Conservation (phyloP, 2,329 filamentous ascomycete genomes). For the Aspergillus latus region DNA sequence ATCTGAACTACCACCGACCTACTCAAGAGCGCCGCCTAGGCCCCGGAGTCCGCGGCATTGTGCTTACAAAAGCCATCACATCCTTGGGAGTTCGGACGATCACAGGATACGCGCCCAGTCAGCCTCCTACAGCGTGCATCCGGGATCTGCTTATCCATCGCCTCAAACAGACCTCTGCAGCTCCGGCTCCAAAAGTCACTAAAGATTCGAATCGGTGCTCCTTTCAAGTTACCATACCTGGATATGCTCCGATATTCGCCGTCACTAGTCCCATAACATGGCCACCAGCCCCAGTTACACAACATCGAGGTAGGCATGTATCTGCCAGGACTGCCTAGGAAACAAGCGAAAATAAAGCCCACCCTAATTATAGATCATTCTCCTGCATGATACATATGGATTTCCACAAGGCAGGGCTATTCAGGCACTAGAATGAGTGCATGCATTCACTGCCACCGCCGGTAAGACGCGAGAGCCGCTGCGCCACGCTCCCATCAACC, state of each 20-base stretch:
- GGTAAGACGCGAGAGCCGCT: slow-evolving; percentile 11
- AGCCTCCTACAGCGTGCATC: neutral
- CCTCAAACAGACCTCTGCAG: neutral
- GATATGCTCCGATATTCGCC: neutral
- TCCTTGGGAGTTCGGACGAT: neutral
- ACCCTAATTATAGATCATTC: slow-evolving; percentile 10
- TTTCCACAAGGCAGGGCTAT: neutral
- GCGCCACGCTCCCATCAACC: slow-evolving; percentile 4
- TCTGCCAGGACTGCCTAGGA: neutral
- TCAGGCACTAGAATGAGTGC: neutral
- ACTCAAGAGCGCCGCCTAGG: neutral
- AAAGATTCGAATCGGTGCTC: too few species aligned
- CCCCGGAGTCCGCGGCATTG: neutral
- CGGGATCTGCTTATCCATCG: neutral
- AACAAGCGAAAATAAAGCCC: slow-evolving; percentile 9
- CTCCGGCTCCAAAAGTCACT: neutral
- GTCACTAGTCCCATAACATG: neutral
- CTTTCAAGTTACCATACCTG: too few species aligned
- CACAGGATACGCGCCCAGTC: neutral
- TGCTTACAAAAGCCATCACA: neutral
- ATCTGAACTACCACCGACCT: neutral
- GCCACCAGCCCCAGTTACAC: neutral
- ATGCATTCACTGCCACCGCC: slow-evolving; percentile 12
- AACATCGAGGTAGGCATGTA: neutral
- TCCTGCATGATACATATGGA: neutral